Percentiles rank a stretch among this genome's conserved stretches.
Conservation (phyloP, 495 filamentous ascomycete genomes). For the Gamarada debralockiae region DNA sequence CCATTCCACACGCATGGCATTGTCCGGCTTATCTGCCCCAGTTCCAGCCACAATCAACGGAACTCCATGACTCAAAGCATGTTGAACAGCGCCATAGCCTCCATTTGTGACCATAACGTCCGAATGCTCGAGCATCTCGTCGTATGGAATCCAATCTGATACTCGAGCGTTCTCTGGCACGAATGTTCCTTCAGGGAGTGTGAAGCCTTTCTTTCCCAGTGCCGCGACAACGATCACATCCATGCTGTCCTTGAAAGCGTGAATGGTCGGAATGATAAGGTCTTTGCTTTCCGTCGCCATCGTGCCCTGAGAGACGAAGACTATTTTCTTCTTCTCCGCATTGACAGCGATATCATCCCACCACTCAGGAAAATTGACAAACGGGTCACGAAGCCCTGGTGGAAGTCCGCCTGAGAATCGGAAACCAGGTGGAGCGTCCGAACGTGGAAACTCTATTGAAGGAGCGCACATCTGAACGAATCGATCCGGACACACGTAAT, state of each 20-base stretch:
- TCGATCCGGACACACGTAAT: too few relatives aligned
- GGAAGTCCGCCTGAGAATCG: conserved; percentile 31
- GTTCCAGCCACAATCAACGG: conserved; percentile 30
- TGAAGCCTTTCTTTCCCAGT: conserved; percentile 23
- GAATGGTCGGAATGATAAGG: conserved; percentile 25
- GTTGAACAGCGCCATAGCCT: conserved; percentile 30
- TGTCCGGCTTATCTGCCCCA: conserved; percentile 31
- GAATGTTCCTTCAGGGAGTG: conserved; percentile 4
- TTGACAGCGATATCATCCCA: conserved; percentile 26
- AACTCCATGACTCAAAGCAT: conserved; percentile 27
- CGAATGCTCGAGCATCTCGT: conserved; percentile 22
- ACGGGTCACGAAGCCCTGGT: neutral
- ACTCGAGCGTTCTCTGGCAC: conserved; percentile 24
- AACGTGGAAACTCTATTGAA: conserved; percentile 30
- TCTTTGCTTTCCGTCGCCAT: conserved; percentile 18
- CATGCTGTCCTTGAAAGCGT: conserved; percentile 15
- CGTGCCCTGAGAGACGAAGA: conserved; percentile 29
- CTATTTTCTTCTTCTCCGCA: conserved; percentile 25
- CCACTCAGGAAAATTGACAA: conserved; percentile 23
- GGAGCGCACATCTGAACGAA: conserved; percentile 33
- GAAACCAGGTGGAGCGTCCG: conserved; percentile 30
- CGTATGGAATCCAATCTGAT: conserved; percentile 33
- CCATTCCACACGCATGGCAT: conserved; percentile 27
- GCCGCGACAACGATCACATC: conserved; percentile 27
- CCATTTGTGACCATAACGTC: conserved; percentile 34